phyloP scores from a whole-genome alignment of 352 stramenopile genomes.

The Globisporangium middletonii region DNA sequence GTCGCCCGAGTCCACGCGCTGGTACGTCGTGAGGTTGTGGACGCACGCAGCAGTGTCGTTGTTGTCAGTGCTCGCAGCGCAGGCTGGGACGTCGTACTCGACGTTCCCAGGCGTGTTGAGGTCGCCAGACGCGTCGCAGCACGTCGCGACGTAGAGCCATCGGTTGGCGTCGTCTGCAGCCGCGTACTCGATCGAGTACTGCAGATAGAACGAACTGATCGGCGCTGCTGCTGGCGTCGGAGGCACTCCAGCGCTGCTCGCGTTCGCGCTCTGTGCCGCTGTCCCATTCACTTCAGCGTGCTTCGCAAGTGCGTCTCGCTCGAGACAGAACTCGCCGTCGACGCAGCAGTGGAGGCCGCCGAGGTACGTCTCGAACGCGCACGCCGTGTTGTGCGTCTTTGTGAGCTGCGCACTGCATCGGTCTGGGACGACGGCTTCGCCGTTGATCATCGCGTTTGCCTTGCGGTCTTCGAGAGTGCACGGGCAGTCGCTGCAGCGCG shows the following conservation, averaged over 20 bases:
- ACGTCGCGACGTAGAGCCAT: constrained; percentile 8
- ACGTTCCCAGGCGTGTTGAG: constrained; percentile 3
- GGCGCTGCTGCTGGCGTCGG: background rate
- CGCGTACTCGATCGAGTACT: constrained; percentile 9
- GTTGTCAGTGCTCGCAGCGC: background rate
- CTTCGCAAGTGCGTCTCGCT: constrained; percentile 5
- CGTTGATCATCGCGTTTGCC: constrained; percentile 11
- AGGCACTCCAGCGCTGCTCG: background rate
- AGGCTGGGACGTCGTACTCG: constrained; percentile 8
- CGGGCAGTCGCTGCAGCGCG: constrained; percentile 3
- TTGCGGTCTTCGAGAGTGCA: constrained; percentile 10
- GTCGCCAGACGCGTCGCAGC: constrained; percentile 7
- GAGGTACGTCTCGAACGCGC: constrained; percentile 9
- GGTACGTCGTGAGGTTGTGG: constrained; percentile 10
- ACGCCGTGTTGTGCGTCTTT: constrained; percentile 7
- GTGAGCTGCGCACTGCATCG: constrained; percentile 8
- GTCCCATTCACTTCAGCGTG: background rate
- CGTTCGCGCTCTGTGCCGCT: background rate
- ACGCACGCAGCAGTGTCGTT: background rate
- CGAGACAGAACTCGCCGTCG: constrained; percentile 8
- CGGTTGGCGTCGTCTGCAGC: constrained; percentile 3
- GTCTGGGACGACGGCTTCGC: background rate
- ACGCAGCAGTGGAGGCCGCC: constrained; percentile 10
- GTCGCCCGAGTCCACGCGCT: constrained; percentile 5
- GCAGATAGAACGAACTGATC: constrained; percentile 11